Evolutionary conservation across 1,139 yeast species (phyloP).

Genomic region (Hemisphaericaspora lyxosophila): DNA sequence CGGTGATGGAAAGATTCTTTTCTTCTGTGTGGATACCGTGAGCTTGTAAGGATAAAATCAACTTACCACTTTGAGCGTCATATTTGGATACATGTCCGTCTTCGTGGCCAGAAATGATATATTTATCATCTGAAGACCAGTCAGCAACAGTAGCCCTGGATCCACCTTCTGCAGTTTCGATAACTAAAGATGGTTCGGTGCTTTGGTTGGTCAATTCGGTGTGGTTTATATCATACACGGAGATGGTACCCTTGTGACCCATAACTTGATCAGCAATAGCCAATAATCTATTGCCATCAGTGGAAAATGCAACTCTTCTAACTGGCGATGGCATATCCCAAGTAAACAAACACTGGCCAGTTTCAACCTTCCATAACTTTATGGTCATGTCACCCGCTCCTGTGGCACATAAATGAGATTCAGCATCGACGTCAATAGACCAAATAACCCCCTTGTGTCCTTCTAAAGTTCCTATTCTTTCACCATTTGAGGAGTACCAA

Average conservation of each 20-base stretch:
- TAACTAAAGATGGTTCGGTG: slow-evolving; percentile 56
- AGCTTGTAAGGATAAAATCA: slow-evolving; percentile 55
- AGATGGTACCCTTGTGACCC: slow-evolving; percentile 82
- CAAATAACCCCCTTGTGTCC: slow-evolving; percentile 92
- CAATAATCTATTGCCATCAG: slow-evolving; percentile 66
- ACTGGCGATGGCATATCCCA: slow-evolving; percentile 85
- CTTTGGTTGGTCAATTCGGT: slow-evolving; percentile 34
- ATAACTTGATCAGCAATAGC: slow-evolving; percentile 89
- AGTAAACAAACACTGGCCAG: slow-evolving; percentile 73
- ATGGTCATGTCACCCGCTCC: slow-evolving; percentile 90
- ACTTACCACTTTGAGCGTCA: slow-evolving; percentile 74
- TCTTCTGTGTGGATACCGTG: slow-evolving; percentile 69
- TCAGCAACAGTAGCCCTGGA: slow-evolving; percentile 82
- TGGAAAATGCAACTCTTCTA: slow-evolving; percentile 84
- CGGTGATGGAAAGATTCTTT: slow-evolving; percentile 59
- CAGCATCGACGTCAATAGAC: slow-evolving; percentile 85
- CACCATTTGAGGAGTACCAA: slow-evolving; percentile 96
- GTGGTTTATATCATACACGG: slow-evolving; percentile 58
- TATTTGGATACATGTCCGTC: slow-evolving; percentile 83
- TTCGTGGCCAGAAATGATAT: slow-evolving; percentile 82
- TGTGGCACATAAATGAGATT: slow-evolving; percentile 69
- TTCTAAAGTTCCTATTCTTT: slow-evolving; percentile 88
- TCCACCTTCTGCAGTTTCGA: slow-evolving; percentile 61
- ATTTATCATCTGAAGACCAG: slow-evolving; percentile 76
- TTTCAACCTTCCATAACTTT: slow-evolving; percentile 80